Percentiles rank a stretch among this genome's conserved stretches.
These are phyloP conservation scores for Cocos nucifera DNA, from an alignment of 176 grass and related monocot species.

Conservation along the genomic window DNA sequence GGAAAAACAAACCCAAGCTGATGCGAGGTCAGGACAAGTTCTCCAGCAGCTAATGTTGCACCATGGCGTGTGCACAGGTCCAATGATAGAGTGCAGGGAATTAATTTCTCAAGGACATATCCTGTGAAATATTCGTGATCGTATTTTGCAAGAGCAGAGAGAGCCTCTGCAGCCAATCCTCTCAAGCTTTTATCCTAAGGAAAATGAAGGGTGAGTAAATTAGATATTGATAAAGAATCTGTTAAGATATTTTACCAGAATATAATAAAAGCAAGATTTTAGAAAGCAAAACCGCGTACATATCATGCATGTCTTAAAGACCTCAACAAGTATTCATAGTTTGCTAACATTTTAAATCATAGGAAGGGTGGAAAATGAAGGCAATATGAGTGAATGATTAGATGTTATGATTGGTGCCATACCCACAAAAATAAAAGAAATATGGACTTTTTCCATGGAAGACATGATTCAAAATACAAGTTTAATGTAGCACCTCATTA, in stretches of 20 bases:
- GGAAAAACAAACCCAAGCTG: constrained; percentile 57
- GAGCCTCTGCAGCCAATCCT: constrained; percentile 72
- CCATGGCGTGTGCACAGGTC: constrained; percentile 96
- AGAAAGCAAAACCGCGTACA: constrained; percentile 1
- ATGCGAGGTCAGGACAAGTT: constrained; percentile 66
- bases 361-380: too few relatives aligned
- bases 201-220: constrained; percentile 32
- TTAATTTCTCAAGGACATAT: constrained; percentile 62
- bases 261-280: constrained; percentile 9
- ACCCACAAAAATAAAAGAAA: too few relatives aligned
- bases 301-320: too few relatives aligned
- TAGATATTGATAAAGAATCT: constrained; percentile 6
- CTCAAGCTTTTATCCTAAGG: constrained; percentile 68
- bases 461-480: too few relatives aligned
- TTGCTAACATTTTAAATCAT: too few relatives aligned
- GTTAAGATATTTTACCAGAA: neutral
- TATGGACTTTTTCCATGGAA: too few relatives aligned
- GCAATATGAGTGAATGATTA: too few relatives aligned
- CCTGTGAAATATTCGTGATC: constrained; percentile 63
- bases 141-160: constrained; percentile 79
- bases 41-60: constrained; percentile 75
- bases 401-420: too few relatives aligned
- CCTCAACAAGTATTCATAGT: too few relatives aligned
- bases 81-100: constrained; percentile 77
- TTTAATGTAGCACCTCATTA: too few relatives aligned